Percentiles rank a stretch among this genome's conserved stretches.
These are phyloP conservation scores for Hortiboletus campestris DNA, from an alignment of 768 basidiomycete species.

Conservation along the genomic window DNA sequence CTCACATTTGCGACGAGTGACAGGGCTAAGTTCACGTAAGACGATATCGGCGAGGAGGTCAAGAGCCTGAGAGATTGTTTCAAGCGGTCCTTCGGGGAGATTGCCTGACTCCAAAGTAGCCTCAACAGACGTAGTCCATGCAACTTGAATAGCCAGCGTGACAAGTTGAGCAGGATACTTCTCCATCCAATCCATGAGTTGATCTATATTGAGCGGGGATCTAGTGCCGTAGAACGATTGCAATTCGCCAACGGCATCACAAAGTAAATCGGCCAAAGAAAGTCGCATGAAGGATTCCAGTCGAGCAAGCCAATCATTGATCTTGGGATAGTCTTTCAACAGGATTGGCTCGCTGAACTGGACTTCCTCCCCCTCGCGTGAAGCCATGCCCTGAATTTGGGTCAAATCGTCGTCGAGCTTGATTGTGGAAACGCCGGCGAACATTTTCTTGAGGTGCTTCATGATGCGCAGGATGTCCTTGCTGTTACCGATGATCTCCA, in stretches of 20 bases:
- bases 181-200: constrained; percentile 88
- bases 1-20: constrained; percentile 97
- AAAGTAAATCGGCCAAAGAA: constrained; percentile 80
- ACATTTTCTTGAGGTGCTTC: constrained; percentile 99
- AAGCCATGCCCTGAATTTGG: constrained; percentile 90
- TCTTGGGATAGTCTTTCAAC: constrained; percentile 92
- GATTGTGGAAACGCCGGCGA: constrained; percentile 93
- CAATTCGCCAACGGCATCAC: constrained; percentile 77
- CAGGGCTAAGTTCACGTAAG: constrained; percentile 79
- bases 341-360: constrained; percentile 77
- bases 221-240: constrained; percentile 75
- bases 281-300: constrained; percentile 91
- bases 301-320: constrained; percentile 96
- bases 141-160: constrained; percentile 91
- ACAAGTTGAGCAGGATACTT: constrained; percentile 95
- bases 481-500: constrained; percentile 99
- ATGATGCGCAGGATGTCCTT: constrained; percentile 97
- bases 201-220: constrained; percentile 55
- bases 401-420: constrained; percentile 84
- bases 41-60: constrained; percentile 98
- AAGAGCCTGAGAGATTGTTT: constrained; percentile 75
- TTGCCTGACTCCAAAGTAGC: constrained; percentile 53
- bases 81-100: constrained; percentile 63
- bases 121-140: constrained; percentile 90
- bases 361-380: constrained; percentile 94